Base-by-base conservation (phyloP, 2,329 filamentous ascomycete genomes). In the Ustulina deusta region DNA sequence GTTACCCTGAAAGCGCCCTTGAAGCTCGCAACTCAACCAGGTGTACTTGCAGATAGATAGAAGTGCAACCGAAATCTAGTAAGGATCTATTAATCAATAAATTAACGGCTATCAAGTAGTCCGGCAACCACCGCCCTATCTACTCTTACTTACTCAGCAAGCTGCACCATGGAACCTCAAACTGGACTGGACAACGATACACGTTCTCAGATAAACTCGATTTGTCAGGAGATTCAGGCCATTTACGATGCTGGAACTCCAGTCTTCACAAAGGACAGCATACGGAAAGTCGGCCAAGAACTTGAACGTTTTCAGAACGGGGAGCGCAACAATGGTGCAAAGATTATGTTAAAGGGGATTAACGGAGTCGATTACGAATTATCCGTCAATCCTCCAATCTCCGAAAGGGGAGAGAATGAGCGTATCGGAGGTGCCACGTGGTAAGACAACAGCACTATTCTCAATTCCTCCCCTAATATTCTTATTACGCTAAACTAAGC, bases 161-260 rank as follows among this genome's bases (percentile, higher is more conserved):
- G 42, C 57, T 55, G 36, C 63, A 52, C 58, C 44, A 61, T 66
- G 42, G 58, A 66, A 58, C 34, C 51, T 44, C 51, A 2, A 52
- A 51, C 5, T 58, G 25, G 34, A 62, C 44, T 58, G 25, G 9
- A 54, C 46, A 2, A 40, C 34, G 13, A 58, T 58, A 40, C 36
- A 59, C 36, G 27, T 59, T 58, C 59, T 58, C 54, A 15, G 55
- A 60, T 67, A 27, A 44, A 49, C 54, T 63, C 48, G 40, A 63
- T 63, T 61, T 65, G 7, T 61, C 58, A 62, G 34, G 61, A 71
- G 9, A 71, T 67, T 34, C 63, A 65, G 54, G 49, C 57, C 52
- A 63, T 71, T 2, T 71, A 69, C 52, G 61, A 69, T 63, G 63
- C 66, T 57, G 64, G 66, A 57, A 69, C 64, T 57, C 69, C 69